phyloP scores from a whole-genome alignment of 345 rosid species.

The Salix purpurea region DNA sequence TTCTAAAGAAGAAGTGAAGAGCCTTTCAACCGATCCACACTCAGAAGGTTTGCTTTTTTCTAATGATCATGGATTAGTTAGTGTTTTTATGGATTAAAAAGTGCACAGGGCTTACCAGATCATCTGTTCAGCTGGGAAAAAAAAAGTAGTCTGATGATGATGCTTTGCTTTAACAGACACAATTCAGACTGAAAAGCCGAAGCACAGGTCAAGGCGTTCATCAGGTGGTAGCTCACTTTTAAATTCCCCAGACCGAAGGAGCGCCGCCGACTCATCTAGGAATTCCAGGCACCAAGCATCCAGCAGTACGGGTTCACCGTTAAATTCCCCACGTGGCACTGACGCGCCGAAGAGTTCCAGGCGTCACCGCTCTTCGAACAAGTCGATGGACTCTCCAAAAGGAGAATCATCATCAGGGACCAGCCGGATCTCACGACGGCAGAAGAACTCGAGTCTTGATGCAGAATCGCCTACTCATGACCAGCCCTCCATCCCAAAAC shows the following conservation, averaged over 20 bases:
- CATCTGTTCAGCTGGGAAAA: neutral
- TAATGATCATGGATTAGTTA: neutral
- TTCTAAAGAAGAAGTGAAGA: slow-evolving; percentile 10
- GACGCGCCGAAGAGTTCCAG: slow-evolving; percentile 36
- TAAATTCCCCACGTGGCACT: slow-evolving; percentile 15
- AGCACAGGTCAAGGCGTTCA: slow-evolving; percentile 30
- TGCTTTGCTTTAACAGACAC: slow-evolving; percentile 16
- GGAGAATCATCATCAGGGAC: slow-evolving; percentile 14
- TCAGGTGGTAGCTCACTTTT: neutral
- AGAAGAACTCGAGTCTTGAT: slow-evolving; percentile 6
- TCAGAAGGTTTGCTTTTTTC: slow-evolving; percentile 25
- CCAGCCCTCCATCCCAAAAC: slow-evolving; percentile 18
- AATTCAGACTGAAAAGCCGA: slow-evolving; percentile 27
- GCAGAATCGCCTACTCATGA: slow-evolving; percentile 14
- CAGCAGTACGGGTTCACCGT: slow-evolving; percentile 12
- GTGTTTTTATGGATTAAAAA: neutral
- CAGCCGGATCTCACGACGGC: slow-evolving; percentile 6
- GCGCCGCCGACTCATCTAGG: neutral
- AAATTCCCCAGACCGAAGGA: slow-evolving; percentile 9
- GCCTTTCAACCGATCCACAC: neutral
- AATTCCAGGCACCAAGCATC: slow-evolving; percentile 8
- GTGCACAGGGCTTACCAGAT: neutral
- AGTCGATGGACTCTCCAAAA: slow-evolving; percentile 24
- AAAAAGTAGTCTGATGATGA: neutral
- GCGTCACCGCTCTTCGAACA: slow-evolving; percentile 28